These are phyloP conservation scores for Exophiala dermatitidis DNA, from an alignment of 2,329 filamentous ascomycete species.

Conservation along the genomic window DNA sequence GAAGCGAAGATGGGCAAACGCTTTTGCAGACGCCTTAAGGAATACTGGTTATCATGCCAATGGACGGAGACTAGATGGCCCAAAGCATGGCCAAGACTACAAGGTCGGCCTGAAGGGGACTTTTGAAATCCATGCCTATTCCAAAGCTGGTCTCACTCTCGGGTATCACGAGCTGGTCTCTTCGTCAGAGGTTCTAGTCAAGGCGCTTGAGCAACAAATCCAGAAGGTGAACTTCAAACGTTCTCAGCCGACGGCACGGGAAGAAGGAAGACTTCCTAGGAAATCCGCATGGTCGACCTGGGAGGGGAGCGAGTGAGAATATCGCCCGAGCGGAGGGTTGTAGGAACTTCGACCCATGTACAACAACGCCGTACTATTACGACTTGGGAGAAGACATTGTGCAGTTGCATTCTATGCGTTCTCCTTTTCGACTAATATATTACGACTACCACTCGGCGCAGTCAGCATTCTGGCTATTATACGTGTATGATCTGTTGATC, in stretches of 20 bases:
- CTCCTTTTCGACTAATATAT: too few species aligned
- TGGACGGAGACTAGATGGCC: conserved; percentile 1
- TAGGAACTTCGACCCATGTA: too few species aligned
- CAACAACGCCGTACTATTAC: too few species aligned
- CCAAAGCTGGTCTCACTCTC: conserved; percentile 2
- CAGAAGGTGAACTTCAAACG: background rate
- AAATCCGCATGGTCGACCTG: background rate
- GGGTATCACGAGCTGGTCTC: conserved; percentile 11
- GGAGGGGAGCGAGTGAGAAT: background rate
- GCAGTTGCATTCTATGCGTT: too few species aligned
- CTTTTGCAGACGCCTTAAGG: conserved; percentile 42
- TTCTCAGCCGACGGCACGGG: background rate
- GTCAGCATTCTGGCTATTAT: too few species aligned
- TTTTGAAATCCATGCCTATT: conserved; percentile 29
- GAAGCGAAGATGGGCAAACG: conserved; percentile 38
- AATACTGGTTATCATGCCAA: conserved; percentile 37
- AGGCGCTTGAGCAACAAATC: conserved; percentile 5
- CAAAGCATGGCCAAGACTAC: conserved; percentile 15
- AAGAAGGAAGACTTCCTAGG: background rate
- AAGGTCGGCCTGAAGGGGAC: conserved; percentile 32
- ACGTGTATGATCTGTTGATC: too few species aligned
- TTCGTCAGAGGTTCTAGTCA: conserved; percentile 4
- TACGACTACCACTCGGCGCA: too few species aligned
- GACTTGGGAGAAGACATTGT: too few species aligned
- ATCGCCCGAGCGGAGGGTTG: background rate